A percentile compares a stretch with the other conserved stretches of the same genome.
Conservation (phyloP, 140 eudicot species). For the Oenanthe javanica region DNA sequence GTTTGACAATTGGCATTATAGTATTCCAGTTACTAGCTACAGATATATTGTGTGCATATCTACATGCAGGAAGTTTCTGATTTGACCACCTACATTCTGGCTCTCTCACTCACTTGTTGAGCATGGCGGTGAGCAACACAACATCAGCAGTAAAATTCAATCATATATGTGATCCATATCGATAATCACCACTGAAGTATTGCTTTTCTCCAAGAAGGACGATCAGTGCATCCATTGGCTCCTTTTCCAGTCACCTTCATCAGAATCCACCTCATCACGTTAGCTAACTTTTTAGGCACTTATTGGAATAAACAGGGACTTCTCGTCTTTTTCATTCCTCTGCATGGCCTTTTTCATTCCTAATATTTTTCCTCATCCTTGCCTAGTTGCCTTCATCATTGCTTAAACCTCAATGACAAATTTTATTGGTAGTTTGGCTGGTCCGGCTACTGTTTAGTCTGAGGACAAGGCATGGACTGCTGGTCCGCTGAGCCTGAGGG, state of each 20-base stretch:
- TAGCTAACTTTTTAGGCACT: conserved; percentile 83
- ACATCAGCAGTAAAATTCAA: conserved; percentile 65
- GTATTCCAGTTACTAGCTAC: neutral
- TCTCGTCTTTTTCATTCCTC: no score
- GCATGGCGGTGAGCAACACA: conserved; percentile 81
- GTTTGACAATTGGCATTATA: no score
- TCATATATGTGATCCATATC: conserved; percentile 77
- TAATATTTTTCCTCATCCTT: conserved; percentile 22
- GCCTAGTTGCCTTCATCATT: conserved; percentile 49
- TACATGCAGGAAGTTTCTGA: no score
- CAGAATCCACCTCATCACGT: conserved; percentile 52
- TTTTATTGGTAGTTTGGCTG: no score
- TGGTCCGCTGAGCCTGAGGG: no score
- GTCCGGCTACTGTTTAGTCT: no score
- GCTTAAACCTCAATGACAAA: no score
- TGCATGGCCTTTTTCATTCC: no score
- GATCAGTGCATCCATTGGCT: conserved; percentile 84
- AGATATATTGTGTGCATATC: no score
- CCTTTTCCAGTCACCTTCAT: conserved; percentile 76
- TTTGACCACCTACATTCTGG: no score
- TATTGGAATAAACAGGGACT: conserved; percentile 38
- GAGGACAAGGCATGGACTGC: no score
- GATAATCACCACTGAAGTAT: conserved; percentile 70
- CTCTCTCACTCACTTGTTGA: neutral
- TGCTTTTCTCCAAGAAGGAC: conserved; percentile 85